Evolutionary conservation across 2,329 filamentous ascomycete genomes (phyloP).

Genomic region (Huntiella abstrusa): DNA sequence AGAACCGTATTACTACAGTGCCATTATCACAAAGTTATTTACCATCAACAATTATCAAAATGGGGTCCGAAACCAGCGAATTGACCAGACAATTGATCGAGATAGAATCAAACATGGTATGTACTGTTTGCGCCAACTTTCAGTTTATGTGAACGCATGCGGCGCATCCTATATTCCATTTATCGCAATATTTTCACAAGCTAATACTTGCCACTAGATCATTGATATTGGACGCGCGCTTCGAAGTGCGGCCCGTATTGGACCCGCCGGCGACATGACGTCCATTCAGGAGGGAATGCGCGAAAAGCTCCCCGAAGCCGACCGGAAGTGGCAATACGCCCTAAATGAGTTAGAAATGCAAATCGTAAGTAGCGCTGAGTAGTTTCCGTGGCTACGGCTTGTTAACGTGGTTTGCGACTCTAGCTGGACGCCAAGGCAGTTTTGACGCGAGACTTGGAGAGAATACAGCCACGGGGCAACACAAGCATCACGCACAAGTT

Average conservation of each 20-base stretch:
- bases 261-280: slow-evolving; percentile 9
- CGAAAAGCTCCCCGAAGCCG: slow-evolving; percentile 27
- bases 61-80: slow-evolving; percentile 1
- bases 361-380: slow-evolving; percentile 25
- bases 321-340: slow-evolving; percentile 30
- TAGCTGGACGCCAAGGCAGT: slow-evolving; percentile 32
- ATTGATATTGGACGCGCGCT: slow-evolving; percentile 9
- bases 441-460: slow-evolving; percentile 10
- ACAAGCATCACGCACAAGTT: slow-evolving; percentile 4
- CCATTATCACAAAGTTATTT: no score
- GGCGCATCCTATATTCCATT: not conserved
- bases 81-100: slow-evolving; percentile 6
- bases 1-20: no score
- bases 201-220: slow-evolving; percentile 1
- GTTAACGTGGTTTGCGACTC: not conserved
- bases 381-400: not conserved
- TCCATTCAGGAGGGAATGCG: slow-evolving; percentile 17
- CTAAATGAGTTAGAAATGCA: slow-evolving; percentile 38
- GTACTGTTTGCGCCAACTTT: not conserved
- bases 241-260: slow-evolving; percentile 8
- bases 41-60: not conserved
- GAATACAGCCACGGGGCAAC: slow-evolving; percentile 14
- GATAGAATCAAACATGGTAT: slow-evolving; percentile 8
- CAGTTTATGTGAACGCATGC: no score
- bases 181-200: not conserved